These are phyloP conservation scores for Paratrimastix pyriformis DNA, from an alignment of 78 protist species.

Conservation along the genomic window DNA sequence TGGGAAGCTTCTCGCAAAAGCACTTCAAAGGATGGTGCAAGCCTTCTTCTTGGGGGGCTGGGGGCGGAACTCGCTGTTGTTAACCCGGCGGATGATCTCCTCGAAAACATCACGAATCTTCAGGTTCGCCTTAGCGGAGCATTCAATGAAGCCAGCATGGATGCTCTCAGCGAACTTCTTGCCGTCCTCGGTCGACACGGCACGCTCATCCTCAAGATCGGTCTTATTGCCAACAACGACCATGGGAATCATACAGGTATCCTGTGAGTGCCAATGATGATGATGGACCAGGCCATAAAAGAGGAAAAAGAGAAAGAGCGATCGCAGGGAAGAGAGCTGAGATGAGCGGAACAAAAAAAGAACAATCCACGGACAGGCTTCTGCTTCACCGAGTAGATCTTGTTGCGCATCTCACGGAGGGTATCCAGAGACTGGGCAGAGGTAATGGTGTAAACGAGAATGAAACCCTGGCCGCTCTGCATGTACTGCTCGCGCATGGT, in stretches of 20 bases:
- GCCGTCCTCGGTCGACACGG: neutral
- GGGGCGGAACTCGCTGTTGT: neutral
- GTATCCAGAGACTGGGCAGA: neutral
- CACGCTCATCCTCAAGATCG: conserved; percentile 1
- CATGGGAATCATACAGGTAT: neutral
- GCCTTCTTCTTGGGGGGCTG: neutral
- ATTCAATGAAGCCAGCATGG: neutral
- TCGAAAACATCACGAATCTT: conserved; percentile 2
- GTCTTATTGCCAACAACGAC: conserved; percentile 1
- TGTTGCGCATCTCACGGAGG: neutral
- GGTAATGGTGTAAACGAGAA: neutral
- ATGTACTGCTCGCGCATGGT: neutral
- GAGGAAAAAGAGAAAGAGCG: neutral
- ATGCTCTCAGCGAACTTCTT: neutral
- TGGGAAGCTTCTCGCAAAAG: too few species aligned
- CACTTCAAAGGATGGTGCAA: neutral
- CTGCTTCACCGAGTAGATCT: neutral
- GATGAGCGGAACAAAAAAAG: neutral
- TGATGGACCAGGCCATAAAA: neutral
- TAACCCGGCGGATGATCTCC: neutral
- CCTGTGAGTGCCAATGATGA: neutral
- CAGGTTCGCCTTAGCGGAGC: conserved; percentile 4
- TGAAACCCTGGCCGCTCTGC: neutral
- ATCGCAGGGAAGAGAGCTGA: neutral
- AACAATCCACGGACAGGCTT: neutral